Percentiles rank a stretch among this genome's conserved stretches.
phyloP scores from a whole-genome alignment of 2,329 filamentous ascomycete genomes.

The Pseudogymnoascus sp. region DNA sequence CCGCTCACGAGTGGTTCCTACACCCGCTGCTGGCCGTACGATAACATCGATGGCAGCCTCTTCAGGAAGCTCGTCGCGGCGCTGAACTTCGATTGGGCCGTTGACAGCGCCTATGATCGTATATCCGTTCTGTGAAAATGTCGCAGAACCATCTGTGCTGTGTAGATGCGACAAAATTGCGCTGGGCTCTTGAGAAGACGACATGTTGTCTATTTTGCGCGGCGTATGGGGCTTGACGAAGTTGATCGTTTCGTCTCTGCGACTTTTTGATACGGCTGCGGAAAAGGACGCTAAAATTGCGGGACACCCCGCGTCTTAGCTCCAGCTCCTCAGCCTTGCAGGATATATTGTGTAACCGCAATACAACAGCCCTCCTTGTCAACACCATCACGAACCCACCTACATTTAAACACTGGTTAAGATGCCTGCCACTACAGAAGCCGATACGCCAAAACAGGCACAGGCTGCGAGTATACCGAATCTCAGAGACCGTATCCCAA shows the following conservation, averaged over 20 bases:
- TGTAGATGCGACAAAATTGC: slow-evolving; percentile 49
- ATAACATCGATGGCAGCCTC: slow-evolving; percentile 87
- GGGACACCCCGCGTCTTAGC: slow-evolving; percentile 11
- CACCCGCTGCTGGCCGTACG: slow-evolving; percentile 75
- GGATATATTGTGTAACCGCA: not conserved
- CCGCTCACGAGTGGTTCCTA: slow-evolving; percentile 70
- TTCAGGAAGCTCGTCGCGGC: slow-evolving; percentile 84
- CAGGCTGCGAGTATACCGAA: slow-evolving; percentile 33
- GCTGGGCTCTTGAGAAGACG: slow-evolving; percentile 39
- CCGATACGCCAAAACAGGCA: slow-evolving; percentile 9
- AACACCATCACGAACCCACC: slow-evolving; percentile 14
- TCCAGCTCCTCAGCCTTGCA: slow-evolving; percentile 8
- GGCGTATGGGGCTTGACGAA: not conserved
- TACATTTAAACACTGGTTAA: not conserved
- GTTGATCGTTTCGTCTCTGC: slow-evolving; percentile 1
- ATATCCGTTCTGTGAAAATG: slow-evolving; percentile 68
- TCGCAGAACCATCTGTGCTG: slow-evolving; percentile 72
- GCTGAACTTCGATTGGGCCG: slow-evolving; percentile 81
- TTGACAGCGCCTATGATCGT: slow-evolving; percentile 81
- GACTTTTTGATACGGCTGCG: slow-evolving; percentile 11
- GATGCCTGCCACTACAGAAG: slow-evolving; percentile 24
- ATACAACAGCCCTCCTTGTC: slow-evolving; percentile 9
- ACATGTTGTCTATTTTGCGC: slow-evolving; percentile 32
- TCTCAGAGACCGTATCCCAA: slow-evolving; percentile 54
- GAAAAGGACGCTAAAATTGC: slow-evolving; percentile 13